These are phyloP conservation scores for Bidens hawaiensis DNA, from an alignment of 140 eudicot genomes.

Conservation along the genomic window DNA sequence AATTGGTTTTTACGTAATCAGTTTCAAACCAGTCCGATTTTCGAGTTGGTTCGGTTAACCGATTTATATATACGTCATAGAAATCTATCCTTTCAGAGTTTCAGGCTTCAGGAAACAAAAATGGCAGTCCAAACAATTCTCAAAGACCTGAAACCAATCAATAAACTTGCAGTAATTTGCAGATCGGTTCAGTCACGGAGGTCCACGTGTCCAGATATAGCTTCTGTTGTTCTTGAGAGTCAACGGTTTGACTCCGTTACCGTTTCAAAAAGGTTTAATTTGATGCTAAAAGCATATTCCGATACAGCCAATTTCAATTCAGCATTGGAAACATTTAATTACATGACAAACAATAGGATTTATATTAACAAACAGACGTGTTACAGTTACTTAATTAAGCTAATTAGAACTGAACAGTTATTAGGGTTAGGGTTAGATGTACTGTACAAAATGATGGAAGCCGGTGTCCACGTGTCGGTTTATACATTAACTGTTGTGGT, in stretches of 20 bases:
- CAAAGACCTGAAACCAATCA: conserved; percentile 44
- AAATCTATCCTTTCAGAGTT: too few relatives aligned
- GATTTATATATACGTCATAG: too few relatives aligned
- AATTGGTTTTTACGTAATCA: too few relatives aligned
- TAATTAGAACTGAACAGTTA: conserved; percentile 21
- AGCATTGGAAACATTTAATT: conserved; percentile 34
- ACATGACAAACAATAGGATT: conserved; percentile 37
- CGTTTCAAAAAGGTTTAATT: too few relatives aligned
- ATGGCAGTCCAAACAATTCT: conserved; percentile 40
- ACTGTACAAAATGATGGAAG: conserved; percentile 36
- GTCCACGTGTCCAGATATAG: too few relatives aligned
- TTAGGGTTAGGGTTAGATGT: conserved; percentile 39
- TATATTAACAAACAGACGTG: conserved; percentile 41
- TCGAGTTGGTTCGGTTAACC: too few relatives aligned
- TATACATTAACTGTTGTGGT: conserved; percentile 50
- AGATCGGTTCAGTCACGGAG: conserved; percentile 35
- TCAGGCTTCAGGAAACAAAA: background rate
- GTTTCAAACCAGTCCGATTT: too few relatives aligned
- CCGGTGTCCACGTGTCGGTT: conserved; percentile 47
- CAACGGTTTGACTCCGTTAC: too few relatives aligned
- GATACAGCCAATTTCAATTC: conserved; percentile 22
- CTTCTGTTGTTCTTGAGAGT: too few relatives aligned
- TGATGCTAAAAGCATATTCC: conserved; percentile 35
- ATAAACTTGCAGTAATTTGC: conserved; percentile 29
- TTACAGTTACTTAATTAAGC: conserved; percentile 30